Conservation (phyloP, 2,329 filamentous ascomycete genomes). For the Ophiostoma pallidulum region DNA sequence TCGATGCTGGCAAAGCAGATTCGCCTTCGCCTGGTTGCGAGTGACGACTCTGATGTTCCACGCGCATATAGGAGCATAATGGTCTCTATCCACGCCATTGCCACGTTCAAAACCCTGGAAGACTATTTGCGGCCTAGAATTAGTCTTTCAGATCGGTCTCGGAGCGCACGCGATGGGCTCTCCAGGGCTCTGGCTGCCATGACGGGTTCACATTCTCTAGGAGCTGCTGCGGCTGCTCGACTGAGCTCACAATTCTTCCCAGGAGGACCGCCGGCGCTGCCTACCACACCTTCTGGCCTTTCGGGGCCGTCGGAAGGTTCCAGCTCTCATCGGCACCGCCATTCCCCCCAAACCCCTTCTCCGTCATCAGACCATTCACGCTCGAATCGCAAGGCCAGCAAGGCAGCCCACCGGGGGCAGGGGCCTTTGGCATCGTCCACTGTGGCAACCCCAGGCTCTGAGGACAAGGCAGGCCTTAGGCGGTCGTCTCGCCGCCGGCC, state of each 20-base stretch:
- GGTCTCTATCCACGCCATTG: slow-evolving; percentile 97
- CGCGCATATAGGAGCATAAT: slow-evolving; percentile 85
- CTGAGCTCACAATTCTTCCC: slow-evolving; percentile 26
- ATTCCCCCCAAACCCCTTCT: not conserved
- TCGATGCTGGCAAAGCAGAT: slow-evolving; percentile 97
- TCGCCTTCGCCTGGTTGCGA: slow-evolving; percentile 76
- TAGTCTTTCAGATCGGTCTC: slow-evolving; percentile 64
- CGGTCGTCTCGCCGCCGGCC: slow-evolving; percentile 55
- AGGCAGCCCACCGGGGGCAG: slow-evolving; percentile 23
- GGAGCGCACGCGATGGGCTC: slow-evolving; percentile 50
- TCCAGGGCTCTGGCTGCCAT: slow-evolving; percentile 65
- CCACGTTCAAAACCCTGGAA: slow-evolving; percentile 92
- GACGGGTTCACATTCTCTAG: slow-evolving; percentile 54
- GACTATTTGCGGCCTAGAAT: slow-evolving; percentile 92
- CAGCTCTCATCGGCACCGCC: not conserved
- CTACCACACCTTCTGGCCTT: slow-evolving; percentile 25
- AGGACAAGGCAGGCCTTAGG: slow-evolving; percentile 50
- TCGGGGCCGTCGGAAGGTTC: slow-evolving; percentile 20
- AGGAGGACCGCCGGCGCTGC: slow-evolving; percentile 21
- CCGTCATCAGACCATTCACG: slow-evolving; percentile 18
- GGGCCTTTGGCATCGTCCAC: slow-evolving; percentile 28
- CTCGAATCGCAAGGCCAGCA: slow-evolving; percentile 34
- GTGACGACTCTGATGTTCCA: slow-evolving; percentile 85
- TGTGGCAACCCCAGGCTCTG: slow-evolving; percentile 38
- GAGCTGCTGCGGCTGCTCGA: slow-evolving; percentile 34